These are phyloP conservation scores for Excoecaria agallocha DNA, from an alignment of 345 rosid genomes.

Conservation along the genomic window DNA sequence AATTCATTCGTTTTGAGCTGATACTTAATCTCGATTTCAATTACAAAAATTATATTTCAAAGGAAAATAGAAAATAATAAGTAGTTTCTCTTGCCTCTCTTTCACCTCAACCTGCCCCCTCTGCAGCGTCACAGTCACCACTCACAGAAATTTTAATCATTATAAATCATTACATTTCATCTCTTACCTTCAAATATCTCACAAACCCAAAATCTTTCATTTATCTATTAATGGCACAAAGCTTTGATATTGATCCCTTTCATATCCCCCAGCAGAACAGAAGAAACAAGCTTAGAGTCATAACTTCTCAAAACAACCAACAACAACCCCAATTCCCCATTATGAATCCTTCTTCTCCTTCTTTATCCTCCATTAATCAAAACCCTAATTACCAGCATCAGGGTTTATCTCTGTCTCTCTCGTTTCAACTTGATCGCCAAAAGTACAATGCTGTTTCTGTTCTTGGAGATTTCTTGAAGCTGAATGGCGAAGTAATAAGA, in stretches of 20 bases:
- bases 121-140: constrained; percentile 8
- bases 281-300: constrained; percentile 36
- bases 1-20: no score
- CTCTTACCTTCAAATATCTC: background rate
- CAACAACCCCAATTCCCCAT: background rate
- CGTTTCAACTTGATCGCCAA: constrained; percentile 16
- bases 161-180: constrained; percentile 7
- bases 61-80: no score
- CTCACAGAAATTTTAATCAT: constrained; percentile 8
- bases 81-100: no score
- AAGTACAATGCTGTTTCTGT: constrained; percentile 11
- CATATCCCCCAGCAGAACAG: constrained; percentile 40
- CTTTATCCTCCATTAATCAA: background rate
- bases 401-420: constrained; percentile 26
- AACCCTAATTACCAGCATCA: constrained; percentile 8
- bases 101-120: constrained; percentile 2
- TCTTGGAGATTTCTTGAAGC: constrained; percentile 21
- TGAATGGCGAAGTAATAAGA: constrained; percentile 20
- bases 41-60: no score
- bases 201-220: background rate
- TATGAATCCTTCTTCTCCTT: constrained; percentile 3
- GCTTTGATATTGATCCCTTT: constrained; percentile 18
- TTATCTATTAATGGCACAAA: constrained; percentile 27
- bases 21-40: no score
- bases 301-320: constrained; percentile 8